Evolutionary conservation across 441 rosid genomes (phyloP).

Genomic region (Codiaeum variegatum): DNA sequence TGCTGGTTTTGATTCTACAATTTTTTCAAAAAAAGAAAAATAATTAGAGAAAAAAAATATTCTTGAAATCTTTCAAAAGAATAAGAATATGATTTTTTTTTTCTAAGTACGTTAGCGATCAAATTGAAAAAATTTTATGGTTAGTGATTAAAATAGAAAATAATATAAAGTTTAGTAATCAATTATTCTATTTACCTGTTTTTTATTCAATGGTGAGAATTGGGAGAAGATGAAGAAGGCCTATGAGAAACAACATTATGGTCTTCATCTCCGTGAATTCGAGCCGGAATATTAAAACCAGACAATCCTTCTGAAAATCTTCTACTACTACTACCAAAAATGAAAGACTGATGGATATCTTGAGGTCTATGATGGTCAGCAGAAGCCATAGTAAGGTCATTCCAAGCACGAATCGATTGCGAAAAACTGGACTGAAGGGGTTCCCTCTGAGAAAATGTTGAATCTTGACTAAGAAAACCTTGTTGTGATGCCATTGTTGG

Average conservation of each 20-base stretch:
- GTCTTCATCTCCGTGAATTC: conserved; percentile 75
- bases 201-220: conserved; percentile 62
- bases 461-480: conserved; percentile 53
- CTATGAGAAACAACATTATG: conserved; percentile 57
- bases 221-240: conserved; percentile 85
- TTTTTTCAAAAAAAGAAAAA: background rate
- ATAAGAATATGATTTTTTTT: background rate
- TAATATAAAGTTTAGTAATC: no score
- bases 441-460: conserved; percentile 81
- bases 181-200: no score
- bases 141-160: no score
- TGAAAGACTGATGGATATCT: conserved; percentile 41
- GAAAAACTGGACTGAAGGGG: conserved; percentile 98
- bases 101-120: no score
- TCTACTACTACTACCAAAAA: conserved; percentile 61
- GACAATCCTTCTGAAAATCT: conserved; percentile 52
- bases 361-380: conserved; percentile 38
- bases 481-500: conserved; percentile 26
- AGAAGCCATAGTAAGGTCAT: conserved; percentile 46
- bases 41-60: background rate
- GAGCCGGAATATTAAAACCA: conserved; percentile 72
- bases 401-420: conserved; percentile 79
- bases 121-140: no score
- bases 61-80: background rate
- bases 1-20: conserved; percentile 1